phyloP scores from a whole-genome alignment of 176 grass and related monocot genomes.

The Oryza meridionalis region DNA sequence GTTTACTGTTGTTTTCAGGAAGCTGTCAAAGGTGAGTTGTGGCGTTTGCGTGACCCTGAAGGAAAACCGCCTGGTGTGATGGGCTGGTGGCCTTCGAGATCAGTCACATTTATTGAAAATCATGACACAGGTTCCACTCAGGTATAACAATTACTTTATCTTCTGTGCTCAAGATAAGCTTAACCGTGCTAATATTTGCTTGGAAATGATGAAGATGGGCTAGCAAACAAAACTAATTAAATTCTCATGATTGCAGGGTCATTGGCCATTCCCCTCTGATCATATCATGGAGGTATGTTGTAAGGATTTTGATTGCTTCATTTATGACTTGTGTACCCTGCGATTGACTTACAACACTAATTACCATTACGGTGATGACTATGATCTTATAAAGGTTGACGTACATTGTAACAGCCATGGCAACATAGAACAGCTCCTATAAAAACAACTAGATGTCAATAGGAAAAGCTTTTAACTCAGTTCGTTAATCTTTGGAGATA shows the following conservation, averaged over 20 bases:
- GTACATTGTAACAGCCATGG: background rate
- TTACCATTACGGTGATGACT: background rate
- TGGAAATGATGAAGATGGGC: slow-evolving; percentile 10
- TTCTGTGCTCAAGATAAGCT: background rate
- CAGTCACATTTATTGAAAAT: slow-evolving; percentile 95
- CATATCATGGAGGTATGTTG: slow-evolving; percentile 88
- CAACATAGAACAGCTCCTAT: background rate
- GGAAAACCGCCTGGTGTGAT: slow-evolving; percentile 88
- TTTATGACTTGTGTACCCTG: background rate
- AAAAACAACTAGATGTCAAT: background rate
- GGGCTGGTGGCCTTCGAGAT: slow-evolving; percentile 97
- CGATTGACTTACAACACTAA: background rate
- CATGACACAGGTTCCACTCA: slow-evolving; percentile 98
- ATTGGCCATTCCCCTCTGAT: slow-evolving; percentile 93
- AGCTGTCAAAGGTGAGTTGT: slow-evolving; percentile 93
- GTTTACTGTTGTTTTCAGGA: slow-evolving; percentile 50
- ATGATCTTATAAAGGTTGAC: background rate
- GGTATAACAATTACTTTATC: slow-evolving; percentile 48
- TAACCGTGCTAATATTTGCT: slow-evolving; percentile 14
- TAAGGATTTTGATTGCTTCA: slow-evolving; percentile 3
- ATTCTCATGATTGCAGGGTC: slow-evolving; percentile 64
- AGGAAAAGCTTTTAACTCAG: background rate
- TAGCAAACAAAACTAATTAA: slow-evolving; percentile 22
- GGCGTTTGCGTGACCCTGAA: slow-evolving; percentile 73
- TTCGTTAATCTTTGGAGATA: background rate